A percentile compares a stretch with the other conserved stretches of the same genome.
phyloP scores from a whole-genome alignment of 2,329 filamentous ascomycete genomes.

The Botrytis squamosa region DNA sequence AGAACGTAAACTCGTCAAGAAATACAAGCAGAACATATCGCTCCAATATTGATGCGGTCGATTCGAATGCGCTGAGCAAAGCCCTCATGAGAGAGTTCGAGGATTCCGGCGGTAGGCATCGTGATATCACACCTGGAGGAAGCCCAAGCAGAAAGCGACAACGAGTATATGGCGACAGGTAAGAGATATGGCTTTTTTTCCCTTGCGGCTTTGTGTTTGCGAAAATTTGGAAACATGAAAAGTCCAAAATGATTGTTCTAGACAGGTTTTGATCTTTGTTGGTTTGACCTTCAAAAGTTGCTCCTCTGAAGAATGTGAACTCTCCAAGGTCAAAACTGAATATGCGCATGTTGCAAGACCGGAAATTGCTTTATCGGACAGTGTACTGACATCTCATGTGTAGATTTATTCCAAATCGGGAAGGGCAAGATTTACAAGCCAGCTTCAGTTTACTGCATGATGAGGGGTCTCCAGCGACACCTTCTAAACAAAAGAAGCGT shows the following conservation, averaged over 20 bases:
- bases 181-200: conserved; percentile 27
- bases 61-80: conserved; percentile 57
- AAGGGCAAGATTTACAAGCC: conserved; percentile 88
- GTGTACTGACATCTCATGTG: conserved; percentile 29
- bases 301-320: not conserved
- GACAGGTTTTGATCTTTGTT: not conserved
- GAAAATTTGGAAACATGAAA: not conserved
- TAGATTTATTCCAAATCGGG: conserved; percentile 92
- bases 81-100: conserved; percentile 60
- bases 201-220: not conserved
- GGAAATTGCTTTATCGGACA: not conserved
- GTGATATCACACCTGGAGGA: conserved; percentile 61
- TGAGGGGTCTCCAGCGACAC: conserved; percentile 88
- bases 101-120: conserved; percentile 51
- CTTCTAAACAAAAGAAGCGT: conserved; percentile 80
- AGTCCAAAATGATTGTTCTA: not conserved
- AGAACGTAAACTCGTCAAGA: conserved; percentile 25
- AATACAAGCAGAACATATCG: conserved; percentile 27
- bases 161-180: conserved; percentile 60
- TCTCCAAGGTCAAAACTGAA: not conserved
- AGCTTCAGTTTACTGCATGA: conserved; percentile 91
- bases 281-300: not conserved
- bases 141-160: conserved; percentile 70
- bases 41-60: conserved; percentile 38
- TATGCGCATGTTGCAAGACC: not conserved